Evolutionary conservation across 441 rosid species (phyloP), one percentile per base, ranked within the genome.

Genomic region (Syzygium malaccense): DNA sequence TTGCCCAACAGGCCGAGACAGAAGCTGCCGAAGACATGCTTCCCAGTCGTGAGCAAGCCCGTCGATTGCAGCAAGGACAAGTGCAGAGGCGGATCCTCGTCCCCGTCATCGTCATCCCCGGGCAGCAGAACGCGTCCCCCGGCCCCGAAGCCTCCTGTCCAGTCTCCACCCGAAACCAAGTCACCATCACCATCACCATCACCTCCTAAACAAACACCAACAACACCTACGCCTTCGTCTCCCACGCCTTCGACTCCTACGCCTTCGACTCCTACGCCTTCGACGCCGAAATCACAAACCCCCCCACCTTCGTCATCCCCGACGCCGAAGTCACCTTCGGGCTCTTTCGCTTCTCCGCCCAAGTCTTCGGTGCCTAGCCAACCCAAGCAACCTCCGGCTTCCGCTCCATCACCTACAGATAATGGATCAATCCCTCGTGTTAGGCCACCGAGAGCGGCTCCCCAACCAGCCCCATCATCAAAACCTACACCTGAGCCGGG

Each of bases 1-100:
- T 90, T 96, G 89, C 89, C 90, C 13, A 92, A 92, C 32, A 87
- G 96, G 88, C 94, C 96, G 33, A 85, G 84, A 7, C 99, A 96
- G 89, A 93, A 93, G 87, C 55, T 92, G 5, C 57, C 91, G 0
- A 92, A 88, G 64, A 87, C 87, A 64, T 97, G 98, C 86, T 78
- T 91, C 20, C 93, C 94, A 0, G 94, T 95, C 68, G 91, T 94
- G 68, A 94, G 91, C 48, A 90, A 90, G 28, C 96, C 96, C 0
- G 95, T 96, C 12, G 99, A 96, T 90, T 97, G 99, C 87, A 96
- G 95, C 89, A 93, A 93, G 88, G 95, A 94, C 56, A 92, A 90
- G 64, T 95, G 98, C 86, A 92, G 92, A 28, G 64, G 89, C 28
- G 33, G 54, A n/a, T 62, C 87, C 19, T 48, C 85, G 5, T 60